A percentile compares a stretch with the other conserved stretches of the same genome.
Evolutionary conservation across 108 stramenopile genomes (phyloP).

Genomic region (Pseudonitzschia multistriata): DNA sequence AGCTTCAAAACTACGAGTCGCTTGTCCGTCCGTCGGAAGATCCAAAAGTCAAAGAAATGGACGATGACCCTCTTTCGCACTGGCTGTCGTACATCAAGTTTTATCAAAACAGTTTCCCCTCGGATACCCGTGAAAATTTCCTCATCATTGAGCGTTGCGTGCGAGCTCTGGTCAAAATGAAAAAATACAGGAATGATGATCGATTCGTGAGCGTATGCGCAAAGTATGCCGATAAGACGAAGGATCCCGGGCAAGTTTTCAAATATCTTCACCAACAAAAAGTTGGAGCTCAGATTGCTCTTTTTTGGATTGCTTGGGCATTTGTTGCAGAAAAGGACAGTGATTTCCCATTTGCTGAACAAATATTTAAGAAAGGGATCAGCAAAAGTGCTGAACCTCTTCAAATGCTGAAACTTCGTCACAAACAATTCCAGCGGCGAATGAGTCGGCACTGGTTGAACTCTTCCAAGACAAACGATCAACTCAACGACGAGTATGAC

Average conservation of each 20-base stretch:
- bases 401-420: conserved; percentile 61
- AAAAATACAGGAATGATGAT: conserved; percentile 65
- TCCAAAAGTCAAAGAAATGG: conserved; percentile 40
- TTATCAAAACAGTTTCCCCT: conserved; percentile 62
- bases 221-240: conserved; percentile 76
- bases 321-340: conserved; percentile 56
- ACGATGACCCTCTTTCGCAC: conserved; percentile 62
- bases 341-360: conserved; percentile 58
- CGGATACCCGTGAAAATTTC: conserved; percentile 74
- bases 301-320: conserved; percentile 76
- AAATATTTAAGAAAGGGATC: conserved; percentile 65
- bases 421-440: conserved; percentile 78
- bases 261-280: conserved; percentile 70
- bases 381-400: conserved; percentile 66
- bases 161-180: conserved; percentile 51
- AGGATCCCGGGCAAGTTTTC: conserved; percentile 62
- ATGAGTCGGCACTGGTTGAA: conserved; percentile 84
- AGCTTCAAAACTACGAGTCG: conserved; percentile 46
- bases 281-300: conserved; percentile 51
- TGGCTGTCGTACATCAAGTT: conserved; percentile 84
- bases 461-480: conserved; percentile 39
- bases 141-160: conserved; percentile 82
- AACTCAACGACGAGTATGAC: conserved; percentile 42
- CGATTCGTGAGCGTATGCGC: conserved; percentile 79
- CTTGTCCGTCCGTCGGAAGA: conserved; percentile 63